Base-by-base conservation (phyloP, 2,329 filamentous ascomycete species). In the Cercospora sesami region DNA sequence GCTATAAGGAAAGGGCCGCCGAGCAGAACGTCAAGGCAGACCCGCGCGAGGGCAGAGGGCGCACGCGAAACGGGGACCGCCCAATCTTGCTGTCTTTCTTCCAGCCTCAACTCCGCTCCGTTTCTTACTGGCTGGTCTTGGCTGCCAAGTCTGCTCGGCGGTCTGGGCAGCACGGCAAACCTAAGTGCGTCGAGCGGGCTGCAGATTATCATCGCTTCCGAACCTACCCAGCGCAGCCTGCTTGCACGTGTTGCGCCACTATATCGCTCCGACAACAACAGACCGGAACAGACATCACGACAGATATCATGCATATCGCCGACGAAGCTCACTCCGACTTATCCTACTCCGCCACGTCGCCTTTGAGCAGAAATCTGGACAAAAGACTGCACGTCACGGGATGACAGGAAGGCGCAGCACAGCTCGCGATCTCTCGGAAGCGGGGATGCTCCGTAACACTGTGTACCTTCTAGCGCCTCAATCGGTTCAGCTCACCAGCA, bases 381-480 rank as follows among this genome's bases (percentile, higher is more conserved):
- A 28, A 53, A 14, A n/a, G 10, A 28, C 0, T 53, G 21, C 21
- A 23, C 5, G 48, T 53, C 48, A 53, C 48, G 48, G 48, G 48
- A 53, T 26, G 21, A 16, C 48, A 23, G 48, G 48, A 53, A n/a
- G 45, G 48, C 61, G 30, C 18, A 36, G 28, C 16, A 63, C 39
- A 14, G 36, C 31, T 39, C 28, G 48, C 61, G 30, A 16, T 26
- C 61, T 23, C 36, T 28, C 62, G 62, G 51, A 21, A 64, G 62
- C 62, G 58, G 45, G 62, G 53, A 14, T 64, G 62, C 62, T 58
- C 62, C 62, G 62, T 64, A 64, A n/a, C 62, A 23, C 51, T 64
- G 7, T 36, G 12, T 53, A 53, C 16, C 45, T 51, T 63, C 21
- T 51, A 63, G 60, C 60, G 42, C 61, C n/a, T 33, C 61, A 23